Base-by-base conservation (phyloP, 805 yeast genomes). In the Sporopachydermia quercuum region DNA sequence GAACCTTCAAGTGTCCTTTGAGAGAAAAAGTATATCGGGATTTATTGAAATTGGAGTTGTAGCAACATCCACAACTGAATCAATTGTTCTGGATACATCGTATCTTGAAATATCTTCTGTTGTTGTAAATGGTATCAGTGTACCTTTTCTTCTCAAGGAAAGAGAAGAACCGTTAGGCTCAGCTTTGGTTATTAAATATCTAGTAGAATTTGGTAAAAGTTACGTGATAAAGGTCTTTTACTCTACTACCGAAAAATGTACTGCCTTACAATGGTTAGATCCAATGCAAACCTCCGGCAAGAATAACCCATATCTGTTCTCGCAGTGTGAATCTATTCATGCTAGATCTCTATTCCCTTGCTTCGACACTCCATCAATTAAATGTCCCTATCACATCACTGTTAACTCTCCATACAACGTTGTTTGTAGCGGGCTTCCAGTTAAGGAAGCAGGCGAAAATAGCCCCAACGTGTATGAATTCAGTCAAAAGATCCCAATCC, bases 291-390 rank as follows among this genome's bases (percentile, higher is more conserved):
- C 84, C 6, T 76, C 74, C 40, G 85, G 83, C 8, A 68, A 71
- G 41, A 67, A 67, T 19, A 60, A 62, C 30, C 76, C 76, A 1
- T 73, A 68, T 52, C 65, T 80, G 36, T 80, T 79, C 54, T 78
- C 87, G 11, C 91, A 80, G 56, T 67, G 83, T 51, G 86, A 80
- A 57, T 82, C 89, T 23, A 80, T 78, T 42, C 89, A 80, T 51
- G 82, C 87, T 4, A 67, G 91, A 51, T 66, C 80, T 11, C 65
- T 79, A 49, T 77, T 78, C 58, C 89, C 91, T 8, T 77, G 78
- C 46, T 80, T 80, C 50, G 91, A 80, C 54, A 78, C 89, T 1
- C 89, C 91, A 2, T 68, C 82, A 0, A 65, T 79, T 14, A 80
- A 80, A 50, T 69, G 82, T 1, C 62, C 72, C 1, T 78, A 67